Evolutionary conservation across 2,329 filamentous ascomycete species (phyloP).

Genomic region (Fusarium miscanthi): DNA sequence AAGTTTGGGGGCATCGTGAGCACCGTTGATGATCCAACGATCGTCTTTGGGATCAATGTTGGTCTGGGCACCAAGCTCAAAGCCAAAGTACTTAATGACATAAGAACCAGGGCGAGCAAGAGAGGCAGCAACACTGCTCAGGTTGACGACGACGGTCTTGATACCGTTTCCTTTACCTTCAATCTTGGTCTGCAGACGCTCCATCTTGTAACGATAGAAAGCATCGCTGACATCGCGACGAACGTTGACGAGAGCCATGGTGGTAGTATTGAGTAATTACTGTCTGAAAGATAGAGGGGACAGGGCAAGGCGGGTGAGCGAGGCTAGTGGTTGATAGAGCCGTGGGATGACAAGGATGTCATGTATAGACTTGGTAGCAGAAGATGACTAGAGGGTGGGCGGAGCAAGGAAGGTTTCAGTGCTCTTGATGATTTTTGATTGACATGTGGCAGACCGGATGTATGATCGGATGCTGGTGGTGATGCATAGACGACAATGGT

Average conservation of each 20-base stretch:
- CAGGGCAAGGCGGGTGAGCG: slow-evolving; percentile 26
- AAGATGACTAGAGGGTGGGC: slow-evolving; percentile 51
- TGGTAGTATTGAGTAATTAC: slow-evolving; percentile 60
- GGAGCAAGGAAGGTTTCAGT: slow-evolving; percentile 63
- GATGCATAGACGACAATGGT: slow-evolving; percentile 67
- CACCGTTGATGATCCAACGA: slow-evolving; percentile 99
- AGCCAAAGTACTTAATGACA: slow-evolving; percentile 99
- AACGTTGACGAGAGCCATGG: slow-evolving; percentile 98
- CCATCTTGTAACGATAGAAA: slow-evolving; percentile 99
- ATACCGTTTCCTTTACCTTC: slow-evolving; percentile 99
- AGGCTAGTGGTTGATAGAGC: slow-evolving; percentile 33
- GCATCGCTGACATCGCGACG: slow-evolving; percentile 97
- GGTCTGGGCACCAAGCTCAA: slow-evolving; percentile 98
- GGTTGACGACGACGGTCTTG: slow-evolving; percentile 97
- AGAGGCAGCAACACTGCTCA: slow-evolving; percentile 91
- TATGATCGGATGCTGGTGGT: slow-evolving; percentile 60
- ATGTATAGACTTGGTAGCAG: slow-evolving; percentile 53
- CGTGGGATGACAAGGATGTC: slow-evolving; percentile 49
- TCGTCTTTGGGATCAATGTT: slow-evolving; percentile 97
- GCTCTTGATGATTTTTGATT: slow-evolving; percentile 63
- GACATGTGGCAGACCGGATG: slow-evolving; percentile 66
- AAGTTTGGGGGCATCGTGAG: slow-evolving; percentile 93
- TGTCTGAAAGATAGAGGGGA: slow-evolving; percentile 32
- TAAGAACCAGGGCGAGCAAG: slow-evolving; percentile 92
- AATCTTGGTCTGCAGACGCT: slow-evolving; percentile 97